Conservation (phyloP, 2,329 filamentous ascomycete species). For the Alternaria viburni region DNA sequence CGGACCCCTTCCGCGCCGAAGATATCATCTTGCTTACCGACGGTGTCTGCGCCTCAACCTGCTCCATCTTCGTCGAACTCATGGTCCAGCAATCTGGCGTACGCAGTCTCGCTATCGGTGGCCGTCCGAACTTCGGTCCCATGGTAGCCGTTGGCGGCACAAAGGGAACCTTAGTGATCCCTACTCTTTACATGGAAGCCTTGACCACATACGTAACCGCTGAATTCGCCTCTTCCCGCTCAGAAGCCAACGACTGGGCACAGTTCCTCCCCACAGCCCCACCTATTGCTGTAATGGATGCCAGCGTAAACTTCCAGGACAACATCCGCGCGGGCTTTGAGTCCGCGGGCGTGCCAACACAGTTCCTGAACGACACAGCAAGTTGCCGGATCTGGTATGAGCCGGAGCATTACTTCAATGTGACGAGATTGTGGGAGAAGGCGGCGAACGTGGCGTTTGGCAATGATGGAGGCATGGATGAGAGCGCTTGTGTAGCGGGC, state of each 20-base stretch:
- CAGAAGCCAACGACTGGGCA: constrained; percentile 26
- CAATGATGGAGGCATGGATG: constrained; percentile 35
- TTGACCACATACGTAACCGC: constrained; percentile 25
- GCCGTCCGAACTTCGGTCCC: constrained; percentile 48
- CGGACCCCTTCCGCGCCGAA: constrained; percentile 46
- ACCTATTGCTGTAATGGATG: constrained; percentile 28
- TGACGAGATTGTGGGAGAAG: constrained; percentile 60
- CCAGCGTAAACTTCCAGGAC: constrained; percentile 49
- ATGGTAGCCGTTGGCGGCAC: constrained; percentile 55
- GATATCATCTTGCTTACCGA: constrained; percentile 52
- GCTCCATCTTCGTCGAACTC: constrained; percentile 55
- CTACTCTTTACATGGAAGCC: constrained; percentile 28
- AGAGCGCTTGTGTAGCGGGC: constrained; percentile 35
- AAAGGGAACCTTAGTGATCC: constrained; percentile 50
- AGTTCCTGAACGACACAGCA: constrained; percentile 67
- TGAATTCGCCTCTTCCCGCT: constrained; percentile 20
- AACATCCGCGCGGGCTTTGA: constrained; percentile 45
- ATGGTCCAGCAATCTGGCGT: constrained; percentile 54
- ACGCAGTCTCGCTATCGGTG: constrained; percentile 52
- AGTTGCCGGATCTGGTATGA: constrained; percentile 69
- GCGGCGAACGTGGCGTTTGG: constrained; percentile 37
- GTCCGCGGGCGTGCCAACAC: constrained; percentile 54
- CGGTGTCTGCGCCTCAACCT: constrained; percentile 55
- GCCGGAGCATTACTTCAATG: constrained; percentile 58
- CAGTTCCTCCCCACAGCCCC: constrained; percentile 33